Conservation (phyloP, 1,284 basidiomycete genomes). For the Baeospora myosura region DNA sequence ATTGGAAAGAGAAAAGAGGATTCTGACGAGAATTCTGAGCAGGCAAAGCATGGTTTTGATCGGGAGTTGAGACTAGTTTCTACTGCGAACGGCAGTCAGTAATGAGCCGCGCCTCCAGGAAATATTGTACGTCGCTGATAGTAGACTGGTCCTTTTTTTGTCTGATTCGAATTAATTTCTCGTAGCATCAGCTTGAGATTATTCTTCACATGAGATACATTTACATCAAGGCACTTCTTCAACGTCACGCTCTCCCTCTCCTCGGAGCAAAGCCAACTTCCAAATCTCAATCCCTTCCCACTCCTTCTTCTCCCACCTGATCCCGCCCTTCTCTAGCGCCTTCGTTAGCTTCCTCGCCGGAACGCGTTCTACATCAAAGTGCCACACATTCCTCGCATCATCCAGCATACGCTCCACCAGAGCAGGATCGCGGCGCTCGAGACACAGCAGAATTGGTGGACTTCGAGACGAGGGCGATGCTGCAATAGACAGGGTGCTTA, state of each 20-base stretch:
- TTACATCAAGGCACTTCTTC: background rate
- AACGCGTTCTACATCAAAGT: slow-evolving; percentile 54
- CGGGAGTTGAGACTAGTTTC: slow-evolving; percentile 42
- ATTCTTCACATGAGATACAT: too few relatives aligned
- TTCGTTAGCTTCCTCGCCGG: slow-evolving; percentile 54
- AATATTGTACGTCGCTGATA: too few relatives aligned
- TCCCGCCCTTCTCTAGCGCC: slow-evolving; percentile 48
- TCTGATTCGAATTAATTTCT: too few relatives aligned
- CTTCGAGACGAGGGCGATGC: slow-evolving; percentile 19
- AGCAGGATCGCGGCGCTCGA: slow-evolving; percentile 71
- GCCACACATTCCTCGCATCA: slow-evolving; percentile 31
- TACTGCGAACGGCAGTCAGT: too few relatives aligned
- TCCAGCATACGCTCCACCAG: slow-evolving; percentile 56
- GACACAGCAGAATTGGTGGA: slow-evolving; percentile 58
- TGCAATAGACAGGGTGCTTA: slow-evolving; percentile 34
- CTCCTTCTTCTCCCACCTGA: slow-evolving; percentile 55
- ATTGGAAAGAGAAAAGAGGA: slow-evolving; percentile 1
- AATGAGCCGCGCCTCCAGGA: too few relatives aligned
- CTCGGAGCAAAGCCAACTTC: slow-evolving; percentile 34
- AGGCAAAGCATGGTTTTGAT: slow-evolving; percentile 73
- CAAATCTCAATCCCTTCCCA: slow-evolving; percentile 77
- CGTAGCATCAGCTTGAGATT: too few relatives aligned
- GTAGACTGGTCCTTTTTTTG: too few relatives aligned
- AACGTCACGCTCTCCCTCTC: background rate
- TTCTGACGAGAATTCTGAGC: slow-evolving; percentile 11